Evolutionary conservation across 1,139 yeast genomes (phyloP).

Genomic region (Kodamaea derodonti): DNA sequence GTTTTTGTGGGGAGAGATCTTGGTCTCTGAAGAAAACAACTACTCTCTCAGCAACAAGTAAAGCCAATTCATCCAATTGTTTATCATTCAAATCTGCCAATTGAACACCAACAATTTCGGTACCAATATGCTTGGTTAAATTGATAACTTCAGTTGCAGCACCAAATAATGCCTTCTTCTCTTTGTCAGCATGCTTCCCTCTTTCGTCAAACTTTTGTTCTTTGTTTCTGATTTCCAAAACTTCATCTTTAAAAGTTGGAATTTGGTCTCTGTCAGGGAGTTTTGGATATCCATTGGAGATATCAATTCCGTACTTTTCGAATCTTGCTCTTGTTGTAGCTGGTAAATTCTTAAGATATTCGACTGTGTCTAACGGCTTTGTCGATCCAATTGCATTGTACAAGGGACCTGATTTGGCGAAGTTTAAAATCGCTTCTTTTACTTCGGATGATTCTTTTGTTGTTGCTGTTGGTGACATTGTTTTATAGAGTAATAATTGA

Average conservation of each 20-base stretch:
- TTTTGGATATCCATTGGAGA: slow-evolving; percentile 15
- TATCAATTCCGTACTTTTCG: slow-evolving; percentile 12
- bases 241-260: slow-evolving; percentile 16
- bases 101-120: slow-evolving; percentile 17
- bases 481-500: too few relatives aligned
- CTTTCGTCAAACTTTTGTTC: slow-evolving; percentile 15
- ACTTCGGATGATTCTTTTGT: slow-evolving; percentile 10
- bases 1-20: slow-evolving; percentile 41
- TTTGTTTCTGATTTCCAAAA: slow-evolving; percentile 12
- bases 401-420: slow-evolving; percentile 15
- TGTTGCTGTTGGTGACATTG: slow-evolving; percentile 1
- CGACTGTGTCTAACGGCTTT: background rate
- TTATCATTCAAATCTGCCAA: slow-evolving; percentile 22
- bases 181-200: slow-evolving; percentile 16
- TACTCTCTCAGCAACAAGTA: slow-evolving; percentile 40
- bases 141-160: slow-evolving; percentile 16
- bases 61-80: slow-evolving; percentile 36
- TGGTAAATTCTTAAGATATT: slow-evolving; percentile 16
- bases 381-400: slow-evolving; percentile 10
- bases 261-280: slow-evolving; percentile 10
- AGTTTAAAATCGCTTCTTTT: slow-evolving; percentile 13
- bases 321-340: slow-evolving; percentile 12
- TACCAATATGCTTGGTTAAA: slow-evolving; percentile 17
- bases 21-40: slow-evolving; percentile 43
- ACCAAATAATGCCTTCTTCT: slow-evolving; percentile 17